Evolutionary conservation across 352 stramenopile species (phyloP).

Genomic region (Nothophytophthora sp.): DNA sequence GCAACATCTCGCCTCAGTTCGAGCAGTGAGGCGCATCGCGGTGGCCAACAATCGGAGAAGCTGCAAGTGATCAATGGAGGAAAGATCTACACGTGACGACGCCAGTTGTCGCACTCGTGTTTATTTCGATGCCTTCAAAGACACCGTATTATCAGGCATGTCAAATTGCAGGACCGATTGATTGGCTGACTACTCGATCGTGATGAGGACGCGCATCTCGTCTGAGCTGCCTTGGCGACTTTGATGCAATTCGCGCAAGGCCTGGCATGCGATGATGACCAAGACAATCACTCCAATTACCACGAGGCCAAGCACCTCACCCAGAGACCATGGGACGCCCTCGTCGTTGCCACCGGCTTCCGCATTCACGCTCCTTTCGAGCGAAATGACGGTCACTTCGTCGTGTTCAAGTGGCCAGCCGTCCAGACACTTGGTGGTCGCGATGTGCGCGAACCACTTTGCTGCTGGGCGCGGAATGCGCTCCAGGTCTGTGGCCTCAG

Average conservation of each 20-base stretch:
- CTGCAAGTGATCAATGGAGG: too few relatives aligned
- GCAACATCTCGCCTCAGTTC: too few relatives aligned
- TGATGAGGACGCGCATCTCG: conserved; percentile 34
- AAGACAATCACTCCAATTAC: conserved; percentile 27
- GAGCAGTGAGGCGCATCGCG: too few relatives aligned
- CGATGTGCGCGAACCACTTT: conserved; percentile 57
- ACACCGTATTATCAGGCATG: too few relatives aligned
- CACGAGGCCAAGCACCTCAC: conserved; percentile 28
- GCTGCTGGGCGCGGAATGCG: conserved; percentile 45
- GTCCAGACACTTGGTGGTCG: conserved; percentile 65
- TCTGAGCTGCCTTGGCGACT: conserved; percentile 17
- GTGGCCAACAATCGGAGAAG: too few relatives aligned
- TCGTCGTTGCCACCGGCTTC: conserved; percentile 8
- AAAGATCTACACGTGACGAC: too few relatives aligned
- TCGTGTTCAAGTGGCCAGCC: conserved; percentile 6
- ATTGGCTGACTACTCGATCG: conserved; percentile 23
- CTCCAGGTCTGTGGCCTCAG: conserved; percentile 23
- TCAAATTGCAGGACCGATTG: conserved; percentile 1
- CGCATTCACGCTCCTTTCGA: conserved; percentile 3
- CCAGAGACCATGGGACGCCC: conserved; percentile 28
- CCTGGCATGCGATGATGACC: conserved; percentile 30
- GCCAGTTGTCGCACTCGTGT: too few relatives aligned
- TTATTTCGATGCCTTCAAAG: too few relatives aligned
- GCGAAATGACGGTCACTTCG: conserved; percentile 2
- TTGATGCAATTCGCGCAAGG: conserved; percentile 28